Percentiles rank a stretch among this genome's conserved stretches.
Conservation (phyloP, 1,284 basidiomycete genomes). For the Cryptococcus sp. region DNA sequence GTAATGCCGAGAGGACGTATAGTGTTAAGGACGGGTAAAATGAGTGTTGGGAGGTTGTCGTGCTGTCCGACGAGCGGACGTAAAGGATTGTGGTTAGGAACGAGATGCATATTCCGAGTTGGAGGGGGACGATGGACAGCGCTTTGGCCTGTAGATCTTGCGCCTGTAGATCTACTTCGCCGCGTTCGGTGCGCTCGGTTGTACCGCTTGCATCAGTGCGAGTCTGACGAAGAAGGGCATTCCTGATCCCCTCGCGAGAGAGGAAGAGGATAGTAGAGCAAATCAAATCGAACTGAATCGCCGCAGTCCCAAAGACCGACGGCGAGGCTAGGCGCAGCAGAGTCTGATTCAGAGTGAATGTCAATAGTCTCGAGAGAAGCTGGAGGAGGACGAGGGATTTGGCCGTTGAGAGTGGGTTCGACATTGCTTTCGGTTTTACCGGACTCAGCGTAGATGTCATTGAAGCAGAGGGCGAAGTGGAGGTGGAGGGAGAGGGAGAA, state of each 20-base stretch:
- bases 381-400: slow-evolving; percentile 85
- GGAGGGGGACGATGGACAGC: slow-evolving; percentile 50
- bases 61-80: slow-evolving; percentile 57
- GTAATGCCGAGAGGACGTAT: slow-evolving; percentile 71
- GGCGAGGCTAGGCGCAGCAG: slow-evolving; percentile 83
- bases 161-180: too few species aligned
- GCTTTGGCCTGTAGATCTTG: slow-evolving; percentile 19
- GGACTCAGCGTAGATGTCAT: not conserved
- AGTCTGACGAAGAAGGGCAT: slow-evolving; percentile 63
- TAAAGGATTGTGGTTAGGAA: slow-evolving; percentile 61
- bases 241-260: slow-evolving; percentile 85
- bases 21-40: slow-evolving; percentile 67
- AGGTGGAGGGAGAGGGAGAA: slow-evolving; percentile 1
- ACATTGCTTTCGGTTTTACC: not conserved
- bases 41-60: slow-evolving; percentile 63
- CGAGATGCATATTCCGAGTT: slow-evolving; percentile 64
- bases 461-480: too few species aligned
- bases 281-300: slow-evolving; percentile 82
- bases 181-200: not conserved
- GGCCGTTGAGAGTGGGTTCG: slow-evolving; percentile 54
- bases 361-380: slow-evolving; percentile 76
- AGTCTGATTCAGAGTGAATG: slow-evolving; percentile 81
- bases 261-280: slow-evolving; percentile 89
- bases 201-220: not conserved
- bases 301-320: slow-evolving; percentile 79